Evolutionary conservation across 1,284 basidiomycete genomes (phyloP), one percentile per base, ranked within the genome.

Genomic region (Fistulina hepatica): DNA sequence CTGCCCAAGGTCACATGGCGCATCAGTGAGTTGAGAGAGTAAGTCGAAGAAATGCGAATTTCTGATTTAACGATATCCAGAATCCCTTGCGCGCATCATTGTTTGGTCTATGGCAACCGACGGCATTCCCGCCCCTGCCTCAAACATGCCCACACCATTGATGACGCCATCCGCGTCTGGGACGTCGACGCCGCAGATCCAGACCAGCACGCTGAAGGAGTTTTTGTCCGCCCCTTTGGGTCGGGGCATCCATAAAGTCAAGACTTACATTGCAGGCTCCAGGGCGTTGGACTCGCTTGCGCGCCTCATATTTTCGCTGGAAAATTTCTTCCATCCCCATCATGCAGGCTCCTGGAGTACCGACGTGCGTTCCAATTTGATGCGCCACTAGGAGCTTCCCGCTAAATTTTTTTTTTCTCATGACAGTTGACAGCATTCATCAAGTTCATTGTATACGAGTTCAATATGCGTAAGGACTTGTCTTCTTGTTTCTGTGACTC

Each of bases 91-190:
- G 2, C 71, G 76, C 28, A 83, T 94, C 41, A 84, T 95, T 45
- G 81, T 94, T 5, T 93, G 90, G 58, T 92, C 85, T 4, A 94
- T 94, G 78, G 67, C 80, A 1, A 73, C 74, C 22, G 91, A 95
- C 53, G 72, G 77, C 1, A 52, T 67, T 6, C 69, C 76, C 5
- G 71, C 74, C 2, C 76, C 67, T 3, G 45, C 58, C 7, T 69
- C 67, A 1, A 67, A 60, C 48, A 61, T 69, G 3, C 67, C 71
- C 1, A 78, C 76, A 3, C 79, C 78, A 2, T 51, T 71, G 41
- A 71, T 75, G 46, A 81, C 81, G 8, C 81, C 81, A 0, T 52
- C 71, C 24, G 65, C 73, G 4, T 79, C 78, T 9, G 73, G 70
- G 7, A 63, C 69, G 52, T 72, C 56, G 45, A 80, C 78, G 0